Base-by-base conservation (phyloP, 352 stramenopile species). In the Blastocystis sp. region DNA sequence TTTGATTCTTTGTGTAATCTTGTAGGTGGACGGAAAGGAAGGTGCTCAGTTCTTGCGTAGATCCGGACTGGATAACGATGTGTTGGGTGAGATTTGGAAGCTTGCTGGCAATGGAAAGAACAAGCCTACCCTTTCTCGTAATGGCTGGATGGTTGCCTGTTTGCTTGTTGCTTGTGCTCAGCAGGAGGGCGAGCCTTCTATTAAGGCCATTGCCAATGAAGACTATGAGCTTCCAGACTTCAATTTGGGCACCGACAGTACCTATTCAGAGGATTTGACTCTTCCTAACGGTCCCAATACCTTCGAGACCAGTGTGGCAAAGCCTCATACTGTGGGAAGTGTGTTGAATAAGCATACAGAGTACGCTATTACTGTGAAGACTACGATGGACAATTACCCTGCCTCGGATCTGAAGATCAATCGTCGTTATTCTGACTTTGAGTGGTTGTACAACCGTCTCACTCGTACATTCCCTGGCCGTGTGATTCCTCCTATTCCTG, bases 401-500 rank as follows among this genome's bases (percentile, higher is more conserved):
- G 49, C 39, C 19, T n/a, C 21, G 37, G 65, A 74, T 11, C 54
- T 86, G 54, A 86, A 80, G 74, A 32, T 86, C 19, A 54, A 86
- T 14, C 74, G 74, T 43, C 54, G 74, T 39, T 86, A 86, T 37
- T 86, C 74, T 0, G 74, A 86, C 59, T 86, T 86, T 54, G 74
- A 86, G 59, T 86, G 74, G 74, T 43, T 86, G 74, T 74, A 46
- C 59, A 67, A 74, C 59, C 54, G 74, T 27, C 74, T 86, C 12
- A 67, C 54, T 12, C 74, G 59, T 24, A 67, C 54, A 19, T 86
- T 86, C 74, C 54, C 59, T 12, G 74, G 59, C 35, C 74, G 59
- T 24, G 74, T 86, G 56, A 86, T 86, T 74, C 74, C 74, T 37
- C 74, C 74, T n/a, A 86, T 86, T 74, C 74, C 74, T 43, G 74